Base-by-base conservation (phyloP, 495 filamentous ascomycete species). In the Penicillium ucsense region DNA sequence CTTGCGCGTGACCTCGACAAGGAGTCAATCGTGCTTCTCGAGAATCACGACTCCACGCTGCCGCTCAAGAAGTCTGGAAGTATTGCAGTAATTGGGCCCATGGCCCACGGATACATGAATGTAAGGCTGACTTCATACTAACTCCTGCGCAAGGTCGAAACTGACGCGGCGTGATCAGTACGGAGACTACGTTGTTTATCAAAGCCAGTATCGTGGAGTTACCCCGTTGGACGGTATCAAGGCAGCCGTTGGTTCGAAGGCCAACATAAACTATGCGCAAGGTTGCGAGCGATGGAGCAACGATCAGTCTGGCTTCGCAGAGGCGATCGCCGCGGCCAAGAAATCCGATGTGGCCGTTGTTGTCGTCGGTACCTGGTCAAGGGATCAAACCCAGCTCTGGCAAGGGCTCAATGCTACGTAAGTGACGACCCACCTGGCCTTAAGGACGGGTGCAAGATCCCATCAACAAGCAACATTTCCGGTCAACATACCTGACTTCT, bases 201-300 rank as follows among this genome's bases (percentile, higher is more conserved):
- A 62, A 8, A 76, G 78, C 9, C 75, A 82, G 39, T 77, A 77
- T 47, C 73, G 74, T 34, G 82, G 82, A 28, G 71, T 84, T 28
- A 85, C 78, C 1, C 84, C 83, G 6, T 66, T 83, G 6, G 80
- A 82, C 45, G 82, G 83, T 12, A 82, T 86, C 51, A 76, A 74
- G 38, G 69, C 72, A 8, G 77, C 77, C 7, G 76, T 79, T 42
- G 80, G 76, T 45, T 63, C 68, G 34, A 62, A 61, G 4, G 68
- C 68, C 3, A 70, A 63, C 20, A 65, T 85, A 34, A 78, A 78
- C 38, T 86, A 84, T 49, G 80, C 81, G 0, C 65, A 83, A 61
- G 84, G 84, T 30, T 85, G 82, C 48, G 80, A 86, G 58, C 74
- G 80, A n/a, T 86, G 82, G 81, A 84, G 80, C 38, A 81, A 69